Percentiles rank a stretch among this genome's conserved stretches.
phyloP scores from a whole-genome alignment of 306 rosid species.

The barrel medic (Medicago truncatula) region DNA sequence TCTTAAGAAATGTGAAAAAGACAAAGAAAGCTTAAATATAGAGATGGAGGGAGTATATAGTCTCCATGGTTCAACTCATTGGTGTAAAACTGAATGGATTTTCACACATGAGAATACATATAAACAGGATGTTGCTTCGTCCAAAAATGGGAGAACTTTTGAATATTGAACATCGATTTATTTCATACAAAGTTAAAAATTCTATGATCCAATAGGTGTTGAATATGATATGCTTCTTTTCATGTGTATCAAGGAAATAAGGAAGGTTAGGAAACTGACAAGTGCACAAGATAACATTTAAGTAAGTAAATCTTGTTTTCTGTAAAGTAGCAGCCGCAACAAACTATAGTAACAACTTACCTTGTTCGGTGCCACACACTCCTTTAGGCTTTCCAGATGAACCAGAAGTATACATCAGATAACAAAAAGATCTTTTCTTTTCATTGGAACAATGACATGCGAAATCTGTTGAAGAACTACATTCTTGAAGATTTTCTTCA shows the following conservation, averaged over 20 bases:
- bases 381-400: conserved; percentile 94
- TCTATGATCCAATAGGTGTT: neutral
- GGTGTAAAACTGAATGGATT: neutral
- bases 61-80: neutral
- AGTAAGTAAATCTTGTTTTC: conserved; percentile 8
- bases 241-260: conserved; percentile 2
- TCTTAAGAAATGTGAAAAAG: too few species aligned
- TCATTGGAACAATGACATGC: conserved; percentile 63
- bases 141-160: conserved; percentile 6
- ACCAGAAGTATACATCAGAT: conserved; percentile 93
- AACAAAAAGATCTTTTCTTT: conserved; percentile 69
- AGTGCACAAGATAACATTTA: neutral
- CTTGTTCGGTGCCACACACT: conserved; percentile 86
- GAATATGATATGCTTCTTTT: conserved; percentile 10
- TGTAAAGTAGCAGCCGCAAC: neutral
- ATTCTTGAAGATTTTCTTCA: conserved; percentile 50
- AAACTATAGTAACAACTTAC: conserved; percentile 45
- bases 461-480: conserved; percentile 37
- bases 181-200: neutral
- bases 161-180: neutral
- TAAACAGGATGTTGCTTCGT: neutral
- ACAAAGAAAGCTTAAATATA: too few species aligned
- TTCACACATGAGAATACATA: conserved; percentile 14
- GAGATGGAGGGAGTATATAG: neutral
- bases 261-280: conserved; percentile 13